Evolutionary conservation across 1,284 basidiomycete species (phyloP).

Genomic region (Microbotryomycetes sp.): DNA sequence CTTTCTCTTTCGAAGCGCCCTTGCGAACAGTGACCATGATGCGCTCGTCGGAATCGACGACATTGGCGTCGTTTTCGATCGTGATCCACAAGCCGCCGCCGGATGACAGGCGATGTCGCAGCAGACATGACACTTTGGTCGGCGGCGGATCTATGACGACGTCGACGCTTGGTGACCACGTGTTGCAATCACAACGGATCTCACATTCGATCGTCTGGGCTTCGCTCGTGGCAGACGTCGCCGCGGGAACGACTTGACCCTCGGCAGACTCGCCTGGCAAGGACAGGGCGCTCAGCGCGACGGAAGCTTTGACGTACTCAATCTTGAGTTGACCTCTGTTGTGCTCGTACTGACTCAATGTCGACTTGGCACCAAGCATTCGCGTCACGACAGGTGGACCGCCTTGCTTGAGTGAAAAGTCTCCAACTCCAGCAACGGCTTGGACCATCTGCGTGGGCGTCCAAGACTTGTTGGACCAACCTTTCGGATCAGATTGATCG

Average conservation of each 20-base stretch:
- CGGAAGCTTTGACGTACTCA: constrained; percentile 59
- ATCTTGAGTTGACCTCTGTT: constrained; percentile 74
- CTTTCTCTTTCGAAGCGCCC: constrained; percentile 59
- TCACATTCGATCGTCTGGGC: constrained; percentile 75
- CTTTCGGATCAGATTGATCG: constrained; percentile 94
- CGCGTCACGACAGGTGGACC: constrained; percentile 85
- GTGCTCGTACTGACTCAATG: constrained; percentile 73
- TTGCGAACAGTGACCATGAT: constrained; percentile 60
- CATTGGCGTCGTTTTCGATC: constrained; percentile 69
- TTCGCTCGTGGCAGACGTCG: constrained; percentile 26
- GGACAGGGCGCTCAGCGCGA: constrained; percentile 4
- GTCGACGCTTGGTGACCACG: constrained; percentile 79
- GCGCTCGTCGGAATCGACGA: constrained; percentile 36
- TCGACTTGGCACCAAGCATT: constrained; percentile 66
- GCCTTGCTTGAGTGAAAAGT: constrained; percentile 73
- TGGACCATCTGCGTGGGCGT: constrained; percentile 76
- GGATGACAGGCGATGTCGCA: constrained; percentile 78
- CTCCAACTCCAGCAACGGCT: constrained; percentile 43
- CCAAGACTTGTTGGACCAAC: constrained; percentile 91
- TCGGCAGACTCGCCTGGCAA: not conserved
- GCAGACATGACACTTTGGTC: constrained; percentile 69
- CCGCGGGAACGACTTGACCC: not conserved
- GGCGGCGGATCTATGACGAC: constrained; percentile 93
- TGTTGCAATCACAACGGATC: constrained; percentile 85
- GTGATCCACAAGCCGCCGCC: constrained; percentile 97